A percentile compares a stretch with the other conserved stretches of the same genome.
These are phyloP conservation scores for Aspergillus brasiliensis DNA, from an alignment of 2,329 filamentous ascomycete species.

Conservation along the genomic window DNA sequence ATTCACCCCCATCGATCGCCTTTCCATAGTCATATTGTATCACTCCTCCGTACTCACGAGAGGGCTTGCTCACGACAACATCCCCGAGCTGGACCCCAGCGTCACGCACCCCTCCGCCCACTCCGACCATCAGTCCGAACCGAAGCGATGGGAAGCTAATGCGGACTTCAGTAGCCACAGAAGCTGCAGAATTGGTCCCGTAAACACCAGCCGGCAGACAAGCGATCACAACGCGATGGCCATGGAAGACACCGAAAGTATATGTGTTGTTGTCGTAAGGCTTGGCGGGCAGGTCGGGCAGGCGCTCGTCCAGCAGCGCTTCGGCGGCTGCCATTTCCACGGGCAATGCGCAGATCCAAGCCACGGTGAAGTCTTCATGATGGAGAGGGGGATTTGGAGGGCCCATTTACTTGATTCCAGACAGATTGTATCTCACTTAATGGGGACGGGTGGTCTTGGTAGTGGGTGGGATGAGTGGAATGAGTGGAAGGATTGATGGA, in stretches of 20 bases:
- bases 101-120: background rate
- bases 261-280: constrained; percentile 3
- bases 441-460: no score
- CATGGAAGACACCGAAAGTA: constrained; percentile 13
- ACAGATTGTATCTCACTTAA: background rate
- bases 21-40: constrained; percentile 35
- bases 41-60: constrained; percentile 23
- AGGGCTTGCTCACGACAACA: constrained; percentile 1
- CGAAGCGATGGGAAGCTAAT: constrained; percentile 10
- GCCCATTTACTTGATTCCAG: background rate
- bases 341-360: constrained; percentile 9
- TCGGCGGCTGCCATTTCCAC: constrained; percentile 2
- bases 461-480: no score
- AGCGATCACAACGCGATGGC: constrained; percentile 34
- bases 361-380: constrained; percentile 20
- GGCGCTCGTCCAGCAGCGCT: constrained; percentile 5
- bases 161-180: constrained; percentile 35
- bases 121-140: background rate
- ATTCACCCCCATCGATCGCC: constrained; percentile 16
- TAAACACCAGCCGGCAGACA: constrained; percentile 22
- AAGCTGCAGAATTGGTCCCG: constrained; percentile 30
- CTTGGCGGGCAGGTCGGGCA: background rate
- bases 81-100: background rate
- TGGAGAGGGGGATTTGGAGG: background rate
- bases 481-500: no score